Percentiles rank a stretch among this genome's conserved stretches.
These are phyloP conservation scores for Chlorella sp. DNA, from an alignment of 139 green algal species.

Conservation along the genomic window DNA sequence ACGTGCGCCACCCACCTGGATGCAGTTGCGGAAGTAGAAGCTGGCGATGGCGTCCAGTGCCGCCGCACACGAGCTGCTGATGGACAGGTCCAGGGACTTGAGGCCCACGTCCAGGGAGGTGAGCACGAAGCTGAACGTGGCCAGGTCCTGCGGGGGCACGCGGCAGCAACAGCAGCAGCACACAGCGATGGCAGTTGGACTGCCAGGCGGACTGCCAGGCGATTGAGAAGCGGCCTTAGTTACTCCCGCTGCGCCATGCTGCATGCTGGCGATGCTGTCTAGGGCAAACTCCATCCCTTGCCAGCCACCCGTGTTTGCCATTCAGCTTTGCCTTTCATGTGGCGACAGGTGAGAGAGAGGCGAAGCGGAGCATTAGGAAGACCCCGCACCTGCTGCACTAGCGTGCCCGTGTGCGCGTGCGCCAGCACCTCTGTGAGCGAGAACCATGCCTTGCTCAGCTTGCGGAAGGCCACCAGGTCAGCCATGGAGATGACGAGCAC, in stretches of 20 bases:
- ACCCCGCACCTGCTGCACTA: constrained; percentile 35
- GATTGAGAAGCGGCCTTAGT: no score
- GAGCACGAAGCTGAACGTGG: constrained; percentile 86
- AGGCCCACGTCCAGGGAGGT: constrained; percentile 74
- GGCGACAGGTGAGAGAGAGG: background rate
- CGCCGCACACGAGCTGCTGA: constrained; percentile 73
- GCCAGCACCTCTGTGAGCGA: constrained; percentile 86
- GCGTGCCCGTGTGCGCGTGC: constrained; percentile 58
- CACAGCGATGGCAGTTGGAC: no score
- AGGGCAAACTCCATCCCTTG: background rate
- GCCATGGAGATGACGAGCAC: constrained; percentile 68
- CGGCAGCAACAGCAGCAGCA: background rate
- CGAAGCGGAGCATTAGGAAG: background rate
- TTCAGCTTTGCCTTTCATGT: background rate
- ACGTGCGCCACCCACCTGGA: no score
- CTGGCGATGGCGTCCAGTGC: constrained; percentile 89
- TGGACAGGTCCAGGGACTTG: constrained; percentile 56
- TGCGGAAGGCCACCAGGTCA: constrained; percentile 79
- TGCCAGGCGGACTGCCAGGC: no score
- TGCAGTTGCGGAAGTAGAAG: constrained; percentile 53
- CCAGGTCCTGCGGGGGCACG: constrained; percentile 38
- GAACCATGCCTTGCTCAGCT: constrained; percentile 47
- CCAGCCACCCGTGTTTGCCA: background rate
- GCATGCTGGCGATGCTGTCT: no score
- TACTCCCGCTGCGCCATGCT: no score